Evolutionary conservation across 139 green algal genomes (phyloP).

Genomic region (Marvania coccoides): DNA sequence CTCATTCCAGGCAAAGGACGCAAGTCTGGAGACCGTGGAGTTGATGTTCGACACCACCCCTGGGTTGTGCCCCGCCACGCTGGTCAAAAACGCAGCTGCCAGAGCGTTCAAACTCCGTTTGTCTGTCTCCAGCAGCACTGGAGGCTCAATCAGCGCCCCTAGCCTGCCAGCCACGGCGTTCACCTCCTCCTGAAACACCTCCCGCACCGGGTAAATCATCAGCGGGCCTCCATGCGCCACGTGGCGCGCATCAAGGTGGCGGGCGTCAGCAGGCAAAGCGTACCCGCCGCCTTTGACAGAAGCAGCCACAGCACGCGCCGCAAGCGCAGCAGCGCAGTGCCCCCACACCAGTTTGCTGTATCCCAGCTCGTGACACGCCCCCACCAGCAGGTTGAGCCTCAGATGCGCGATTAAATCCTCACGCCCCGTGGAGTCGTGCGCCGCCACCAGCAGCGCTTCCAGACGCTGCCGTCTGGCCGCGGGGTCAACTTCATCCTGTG

Average conservation of each 20-base stretch:
- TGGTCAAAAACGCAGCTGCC: constrained; percentile 5
- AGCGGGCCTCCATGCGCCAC: background rate
- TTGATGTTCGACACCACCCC: background rate
- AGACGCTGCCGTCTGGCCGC: background rate
- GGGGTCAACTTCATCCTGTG: background rate
- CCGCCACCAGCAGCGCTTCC: constrained; percentile 14
- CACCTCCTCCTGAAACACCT: constrained; percentile 14
- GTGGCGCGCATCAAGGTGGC: constrained; percentile 42
- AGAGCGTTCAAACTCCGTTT: constrained; percentile 20
- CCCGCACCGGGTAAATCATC: constrained; percentile 13
- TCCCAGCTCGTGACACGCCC: constrained; percentile 18
- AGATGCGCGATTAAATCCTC: constrained; percentile 60
- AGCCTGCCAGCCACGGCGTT: background rate
- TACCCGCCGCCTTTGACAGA: constrained; percentile 65
- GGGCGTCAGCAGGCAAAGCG: constrained; percentile 45
- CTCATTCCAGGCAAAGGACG: background rate
- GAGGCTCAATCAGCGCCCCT: no score
- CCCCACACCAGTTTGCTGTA: constrained; percentile 47
- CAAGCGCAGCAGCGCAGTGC: constrained; percentile 40
- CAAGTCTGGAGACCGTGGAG: background rate
- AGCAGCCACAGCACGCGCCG: constrained; percentile 40
- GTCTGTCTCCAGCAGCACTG: background rate
- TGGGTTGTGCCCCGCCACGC: constrained; percentile 16
- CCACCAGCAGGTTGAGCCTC: constrained; percentile 41
- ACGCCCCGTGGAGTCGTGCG: constrained; percentile 51